These are phyloP conservation scores for Podospora bellae-mahoneyi DNA, from an alignment of 495 filamentous ascomycete species.

Conservation along the genomic window DNA sequence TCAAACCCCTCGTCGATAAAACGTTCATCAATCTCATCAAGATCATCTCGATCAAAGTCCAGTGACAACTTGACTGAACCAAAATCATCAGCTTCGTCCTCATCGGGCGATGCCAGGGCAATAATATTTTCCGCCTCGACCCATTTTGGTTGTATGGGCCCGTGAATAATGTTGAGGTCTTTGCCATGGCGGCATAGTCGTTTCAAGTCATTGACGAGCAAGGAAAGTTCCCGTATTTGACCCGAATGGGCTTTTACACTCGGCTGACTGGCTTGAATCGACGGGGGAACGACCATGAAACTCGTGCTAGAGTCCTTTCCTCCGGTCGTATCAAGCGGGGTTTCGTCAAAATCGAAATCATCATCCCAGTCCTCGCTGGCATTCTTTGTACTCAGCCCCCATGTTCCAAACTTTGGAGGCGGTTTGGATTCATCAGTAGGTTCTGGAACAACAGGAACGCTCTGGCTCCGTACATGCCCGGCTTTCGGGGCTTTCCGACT, in stretches of 20 bases:
- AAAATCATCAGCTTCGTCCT: slow-evolving; percentile 52
- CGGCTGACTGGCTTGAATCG: slow-evolving; percentile 80
- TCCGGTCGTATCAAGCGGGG: slow-evolving; percentile 33
- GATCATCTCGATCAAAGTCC: slow-evolving; percentile 29
- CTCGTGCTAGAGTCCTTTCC: slow-evolving; percentile 45
- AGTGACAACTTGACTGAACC: slow-evolving; percentile 27
- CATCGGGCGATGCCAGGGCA: slow-evolving; percentile 76
- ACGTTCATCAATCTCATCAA: slow-evolving; percentile 51
- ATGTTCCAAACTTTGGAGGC: slow-evolving; percentile 81
- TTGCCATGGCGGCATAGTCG: slow-evolving; percentile 74
- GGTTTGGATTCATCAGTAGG: slow-evolving; percentile 50
- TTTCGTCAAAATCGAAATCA: slow-evolving; percentile 70
- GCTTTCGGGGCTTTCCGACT: slow-evolving; percentile 73
- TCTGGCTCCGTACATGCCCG: slow-evolving; percentile 86
- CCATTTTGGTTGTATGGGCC: slow-evolving; percentile 64
- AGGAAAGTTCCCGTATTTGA: slow-evolving; percentile 77
- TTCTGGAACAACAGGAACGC: slow-evolving; percentile 84
- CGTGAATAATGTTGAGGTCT: slow-evolving; percentile 61
- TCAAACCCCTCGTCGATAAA: slow-evolving; percentile 60
- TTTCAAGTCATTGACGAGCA: slow-evolving; percentile 63
- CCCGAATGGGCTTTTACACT: slow-evolving; percentile 83
- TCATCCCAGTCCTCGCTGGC: slow-evolving; percentile 83
- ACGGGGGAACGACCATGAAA: slow-evolving; percentile 71
- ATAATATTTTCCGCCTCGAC: slow-evolving; percentile 87
- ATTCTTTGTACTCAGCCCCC: slow-evolving; percentile 79